Evolutionary conservation across 495 filamentous ascomycete species (phyloP).

Genomic region (Cladorrhinum samala): DNA sequence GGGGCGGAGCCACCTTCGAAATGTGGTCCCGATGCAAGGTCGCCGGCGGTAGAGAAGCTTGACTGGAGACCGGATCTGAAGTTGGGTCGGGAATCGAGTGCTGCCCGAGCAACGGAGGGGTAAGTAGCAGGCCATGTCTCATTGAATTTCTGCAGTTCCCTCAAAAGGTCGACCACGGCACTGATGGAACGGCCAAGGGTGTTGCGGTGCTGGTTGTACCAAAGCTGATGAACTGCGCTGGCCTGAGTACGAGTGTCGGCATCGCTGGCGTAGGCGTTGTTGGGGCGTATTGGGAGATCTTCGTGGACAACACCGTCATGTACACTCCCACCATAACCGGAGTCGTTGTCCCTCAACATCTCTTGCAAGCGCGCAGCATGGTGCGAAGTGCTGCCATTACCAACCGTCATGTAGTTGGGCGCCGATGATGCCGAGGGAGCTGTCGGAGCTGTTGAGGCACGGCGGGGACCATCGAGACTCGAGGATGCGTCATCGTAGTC

Average conservation of each 20-base stretch:
- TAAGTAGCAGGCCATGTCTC: constrained; percentile 90
- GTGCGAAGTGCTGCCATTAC: constrained; percentile 71
- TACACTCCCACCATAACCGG: constrained; percentile 81
- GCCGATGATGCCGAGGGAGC: constrained; percentile 24
- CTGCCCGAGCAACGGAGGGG: constrained; percentile 69
- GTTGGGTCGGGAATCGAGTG: constrained; percentile 33
- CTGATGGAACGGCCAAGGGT: constrained; percentile 80
- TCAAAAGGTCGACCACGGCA: constrained; percentile 69
- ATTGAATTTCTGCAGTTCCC: constrained; percentile 82
- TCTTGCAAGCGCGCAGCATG: constrained; percentile 59
- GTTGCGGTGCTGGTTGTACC: constrained; percentile 84
- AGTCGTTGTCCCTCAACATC: constrained; percentile 69
- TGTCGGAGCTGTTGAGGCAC: constrained; percentile 1
- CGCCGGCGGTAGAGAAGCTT: constrained; percentile 40
- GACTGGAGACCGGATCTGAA: constrained; percentile 50
- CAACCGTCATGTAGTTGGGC: constrained; percentile 81
- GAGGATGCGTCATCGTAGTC: constrained; percentile 16
- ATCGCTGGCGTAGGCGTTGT: constrained; percentile 20
- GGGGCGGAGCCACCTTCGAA: constrained; percentile 27
- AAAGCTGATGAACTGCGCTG: constrained; percentile 44
- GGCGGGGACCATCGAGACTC: constrained; percentile 3
- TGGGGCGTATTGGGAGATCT: constrained; percentile 51
- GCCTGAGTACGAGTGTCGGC: constrained; percentile 39
- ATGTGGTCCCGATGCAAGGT: constrained; percentile 17
- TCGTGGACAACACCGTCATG: constrained; percentile 51